Conservation (phyloP, 1,284 basidiomycete species). For the Agaricales sp. region DNA sequence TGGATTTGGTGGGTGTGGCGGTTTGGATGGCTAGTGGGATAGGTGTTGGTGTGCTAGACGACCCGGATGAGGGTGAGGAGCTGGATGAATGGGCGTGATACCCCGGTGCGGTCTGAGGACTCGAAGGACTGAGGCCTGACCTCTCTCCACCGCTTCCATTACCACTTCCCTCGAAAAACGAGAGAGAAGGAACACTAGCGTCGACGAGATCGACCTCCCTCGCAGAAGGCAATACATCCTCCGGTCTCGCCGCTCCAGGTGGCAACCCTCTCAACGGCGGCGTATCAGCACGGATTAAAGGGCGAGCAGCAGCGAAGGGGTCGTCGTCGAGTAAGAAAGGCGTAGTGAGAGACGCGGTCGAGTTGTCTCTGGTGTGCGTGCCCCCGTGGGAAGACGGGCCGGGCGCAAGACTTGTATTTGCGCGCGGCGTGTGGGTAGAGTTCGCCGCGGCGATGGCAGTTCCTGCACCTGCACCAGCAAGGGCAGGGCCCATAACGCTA, state of each 20-base stretch:
- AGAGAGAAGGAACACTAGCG: no score
- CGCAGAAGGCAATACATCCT: not conserved
- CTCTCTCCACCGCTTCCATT: not conserved
- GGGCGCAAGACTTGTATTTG: no score
- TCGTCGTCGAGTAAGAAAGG: not conserved
- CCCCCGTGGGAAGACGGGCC: no score
- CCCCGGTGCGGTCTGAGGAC: not conserved
- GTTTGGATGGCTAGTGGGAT: no score
- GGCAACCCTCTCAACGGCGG: not conserved
- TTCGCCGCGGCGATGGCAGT: not conserved
- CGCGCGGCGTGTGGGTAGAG: not conserved
- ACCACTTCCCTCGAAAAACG: not conserved
- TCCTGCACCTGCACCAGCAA: not conserved
- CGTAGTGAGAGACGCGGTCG: not conserved
- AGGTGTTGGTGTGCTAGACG: not conserved
- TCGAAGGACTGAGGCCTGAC: not conserved
- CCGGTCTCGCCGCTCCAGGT: not conserved
- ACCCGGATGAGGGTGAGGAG: not conserved
- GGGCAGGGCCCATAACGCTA: not conserved
- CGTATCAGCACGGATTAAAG: not conserved
- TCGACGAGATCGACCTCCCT: not conserved
- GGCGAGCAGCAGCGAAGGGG: not conserved
- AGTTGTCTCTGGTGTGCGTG: not conserved
- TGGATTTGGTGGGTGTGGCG: not conserved
- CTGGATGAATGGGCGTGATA: not conserved